Evolutionary conservation across 192 early-diverging fungal genomes (phyloP), one percentile per base, ranked within the genome.

Genomic region (Gigaspora rosea): DNA sequence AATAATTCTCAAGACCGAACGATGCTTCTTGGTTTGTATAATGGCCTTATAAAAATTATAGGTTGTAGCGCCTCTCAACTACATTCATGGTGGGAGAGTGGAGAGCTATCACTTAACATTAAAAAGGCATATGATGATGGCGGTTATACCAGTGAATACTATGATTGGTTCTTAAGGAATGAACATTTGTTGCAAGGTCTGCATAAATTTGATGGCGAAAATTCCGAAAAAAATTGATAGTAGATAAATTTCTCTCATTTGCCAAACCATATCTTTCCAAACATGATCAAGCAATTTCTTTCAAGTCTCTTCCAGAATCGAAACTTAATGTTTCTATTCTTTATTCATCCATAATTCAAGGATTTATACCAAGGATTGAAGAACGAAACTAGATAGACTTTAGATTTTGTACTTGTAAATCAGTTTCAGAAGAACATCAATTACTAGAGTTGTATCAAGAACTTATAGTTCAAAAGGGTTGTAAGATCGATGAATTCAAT

Each of bases 1-100:
- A 18, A 6, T 0, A 35, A 41, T 13, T 0, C 0, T 13, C 36
- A 18, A 16, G 63, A 65, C 15, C 11, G 13, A 65, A 41, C 35
- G 16, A 65, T 18, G 35, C 63, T 65, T 65, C 18, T 65, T 7
- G 63, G 63, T 15, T 65, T 65, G 63, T 65, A 65, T 13, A 41
- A 18, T 65, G 63, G 35, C 16, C 35, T 65, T 65, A 65, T 65
- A 41, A 65, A 13, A 20, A 13, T 41, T 46, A 65, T 65, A 65
- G 63, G 35, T 65, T 65, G 63, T 41, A 66, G 64, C 16, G 64
- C 64, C 4, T 41, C 35, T 18, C 64, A 66, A 46, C 9, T 66
- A 13, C 64, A 66, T 66, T 66, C 64, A 46, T 66, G 64, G 64
- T 66, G 64, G 64, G 64, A 66, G 46, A 66, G 36, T 15, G 64